Evolutionary conservation across 495 filamentous ascomycete species (phyloP).

Genomic region (Schizothecium vesticola): DNA sequence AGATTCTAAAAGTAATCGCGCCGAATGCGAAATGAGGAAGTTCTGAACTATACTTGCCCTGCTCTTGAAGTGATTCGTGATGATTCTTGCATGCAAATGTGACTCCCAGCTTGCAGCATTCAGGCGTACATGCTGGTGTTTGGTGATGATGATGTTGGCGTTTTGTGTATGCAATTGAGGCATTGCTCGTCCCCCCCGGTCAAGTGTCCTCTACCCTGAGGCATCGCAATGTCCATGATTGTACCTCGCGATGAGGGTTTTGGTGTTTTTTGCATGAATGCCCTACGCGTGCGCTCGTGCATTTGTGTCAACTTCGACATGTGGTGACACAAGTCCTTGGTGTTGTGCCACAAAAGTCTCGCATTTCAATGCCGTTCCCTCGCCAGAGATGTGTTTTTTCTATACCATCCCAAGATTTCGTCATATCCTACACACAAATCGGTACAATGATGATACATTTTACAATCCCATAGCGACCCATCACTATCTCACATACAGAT

Average conservation of each 20-base stretch:
- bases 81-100: background rate
- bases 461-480: background rate
- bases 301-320: background rate
- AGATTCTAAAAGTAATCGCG: conserved; percentile 39
- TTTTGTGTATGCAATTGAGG: background rate
- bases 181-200: background rate
- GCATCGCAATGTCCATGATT: background rate
- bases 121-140: background rate
- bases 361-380: background rate
- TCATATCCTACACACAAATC: background rate
- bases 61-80: conserved; percentile 13
- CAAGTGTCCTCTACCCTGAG: background rate
- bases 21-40: conserved; percentile 22
- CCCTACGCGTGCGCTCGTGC: no score
- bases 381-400: background rate
- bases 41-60: conserved; percentile 11
- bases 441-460: background rate
- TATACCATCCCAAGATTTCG: background rate
- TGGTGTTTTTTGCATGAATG: background rate
- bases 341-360: background rate
- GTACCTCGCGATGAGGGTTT: background rate
- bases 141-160: background rate
- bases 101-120: background rate
- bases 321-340: background rate
- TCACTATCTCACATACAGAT: background rate